Base-by-base conservation (phyloP, 176 grass and related monocot species). In the Secale cereale region DNA sequence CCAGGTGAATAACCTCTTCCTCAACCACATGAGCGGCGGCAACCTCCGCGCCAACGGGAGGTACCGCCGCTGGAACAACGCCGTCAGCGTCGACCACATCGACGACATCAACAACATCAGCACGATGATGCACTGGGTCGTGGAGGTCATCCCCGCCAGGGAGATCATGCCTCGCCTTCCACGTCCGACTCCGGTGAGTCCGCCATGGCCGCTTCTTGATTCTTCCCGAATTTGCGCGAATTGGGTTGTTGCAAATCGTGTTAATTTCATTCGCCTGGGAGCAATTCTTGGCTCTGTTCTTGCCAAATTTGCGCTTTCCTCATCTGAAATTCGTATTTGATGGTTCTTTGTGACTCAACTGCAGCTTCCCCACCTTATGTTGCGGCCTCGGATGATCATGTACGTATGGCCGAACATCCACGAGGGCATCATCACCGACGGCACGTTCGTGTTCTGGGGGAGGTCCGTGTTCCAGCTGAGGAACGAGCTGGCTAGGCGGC, bases 41-140 rank as follows among this genome's bases (percentile, higher is more conserved):
- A 16, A 30, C 84, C 84, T 86, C 66, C 77, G 84, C 37, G 77
- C 66, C 28, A 63, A 63, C 28, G 54, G 37, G 9, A 68, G 83
- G 31, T 40, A 32, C 68, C 68, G 35, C 26, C 25, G 0, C 2
- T 74, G 62, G 73, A 2, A 17, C 28, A 71, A 2, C n/a, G 23
- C 1, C 23, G 75, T 78, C 83, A 25, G 45, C 63, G 32, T 70
- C 12, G 66, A 80, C 14, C 33, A 13, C 63, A 2, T 35, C 74
- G 5, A 20, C 26, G 27, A 32, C 64, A 0, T 20, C 36, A 68
- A 20, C 35, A 39, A 32, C 64, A 2, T 29, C 36, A 68, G 52
- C 12, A 22, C 7, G 3, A 80, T 60, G 84, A 36, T 63, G 66
- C 76, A 32, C 19, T 85, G 83, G 83, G 31, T 16, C 23, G 74